Evolutionary conservation across 352 stramenopile genomes (phyloP), one percentile per base, ranked within the genome.

Genomic region (Pseudoperonospora humuli): DNA sequence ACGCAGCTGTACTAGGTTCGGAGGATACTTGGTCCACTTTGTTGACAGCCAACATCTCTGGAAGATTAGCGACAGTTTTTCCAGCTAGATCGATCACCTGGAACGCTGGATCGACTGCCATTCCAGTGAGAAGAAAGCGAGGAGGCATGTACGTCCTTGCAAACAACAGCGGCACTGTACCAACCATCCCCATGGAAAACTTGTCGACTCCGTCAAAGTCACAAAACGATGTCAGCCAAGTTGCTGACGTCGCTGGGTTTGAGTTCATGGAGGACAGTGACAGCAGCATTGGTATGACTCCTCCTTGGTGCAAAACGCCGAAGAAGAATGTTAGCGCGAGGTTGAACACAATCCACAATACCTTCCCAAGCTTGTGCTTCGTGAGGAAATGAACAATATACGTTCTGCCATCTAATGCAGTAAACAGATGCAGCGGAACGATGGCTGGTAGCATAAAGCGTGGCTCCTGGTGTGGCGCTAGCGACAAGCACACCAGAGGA

Each of bases 391-490:
- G 39, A 39, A 48, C 26, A 17, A 51, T 34, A 1, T 54, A 45
- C 20, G 25, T 40, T 39, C 37, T 54, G 10, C 39, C 54, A 38
- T 27, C 48, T 21, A 62, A 27, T 20, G 56, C 59, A 17, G 57
- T 55, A 39, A 78, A 83, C 11, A 94, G 40, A 21, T 89, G 67
- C 19, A 98, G 58, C 17, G 90, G 89, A 5, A 96, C 58, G 7
- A 95, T 33, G 6, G 87, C 54, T 7, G 90, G 90, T 1, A 97
- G 45, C 27, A 97, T 46, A 46, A 97, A 97, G 37, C 93, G 75
- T 14, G 88, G 81, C 61, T 97, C 90, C 64, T 98, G 93, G 47
- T 98, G 93, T 5, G 90, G 93, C n/a, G 90, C 86, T 25, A 87
- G 64, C 15, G 90, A 97, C 15, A 98, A 66, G 13, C 84, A 70